Percentiles rank a stretch among this genome's conserved stretches.
These are phyloP conservation scores for Serpula lacrymans DNA, from an alignment of 768 basidiomycete genomes.

Conservation along the genomic window DNA sequence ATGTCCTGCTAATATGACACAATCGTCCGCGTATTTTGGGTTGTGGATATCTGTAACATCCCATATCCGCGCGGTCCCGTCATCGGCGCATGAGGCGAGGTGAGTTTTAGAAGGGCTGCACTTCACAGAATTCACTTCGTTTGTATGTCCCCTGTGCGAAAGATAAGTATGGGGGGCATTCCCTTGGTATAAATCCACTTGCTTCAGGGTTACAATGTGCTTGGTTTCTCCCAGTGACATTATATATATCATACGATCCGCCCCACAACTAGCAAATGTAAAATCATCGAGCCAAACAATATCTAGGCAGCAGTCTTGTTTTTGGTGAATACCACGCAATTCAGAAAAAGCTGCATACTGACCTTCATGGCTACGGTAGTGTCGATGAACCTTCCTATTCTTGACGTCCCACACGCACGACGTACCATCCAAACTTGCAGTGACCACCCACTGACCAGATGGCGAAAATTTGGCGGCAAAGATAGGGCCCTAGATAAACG, in stretches of 20 bases:
- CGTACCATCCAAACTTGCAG: constrained; percentile 75
- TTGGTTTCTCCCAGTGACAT: constrained; percentile 49
- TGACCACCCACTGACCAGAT: constrained; percentile 67
- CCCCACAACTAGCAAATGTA: constrained; percentile 71
- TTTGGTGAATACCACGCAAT: constrained; percentile 5
- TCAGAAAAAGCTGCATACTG: constrained; percentile 8
- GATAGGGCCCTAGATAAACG: constrained; percentile 84
- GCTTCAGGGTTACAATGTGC: constrained; percentile 65
- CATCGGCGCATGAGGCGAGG: constrained; percentile 81
- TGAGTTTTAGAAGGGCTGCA: constrained; percentile 62
- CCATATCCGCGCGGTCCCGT: constrained; percentile 77
- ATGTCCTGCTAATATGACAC: constrained; percentile 58
- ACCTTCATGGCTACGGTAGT: constrained; percentile 70
- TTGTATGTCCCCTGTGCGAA: constrained; percentile 57
- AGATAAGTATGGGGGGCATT: constrained; percentile 6
- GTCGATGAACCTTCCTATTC: constrained; percentile 55
- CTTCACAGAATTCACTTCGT: constrained; percentile 78
- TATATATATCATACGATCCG: constrained; percentile 62
- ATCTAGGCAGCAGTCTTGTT: constrained; percentile 72
- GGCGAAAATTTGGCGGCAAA: constrained; percentile 77
- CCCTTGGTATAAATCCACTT: constrained; percentile 27
- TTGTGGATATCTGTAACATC: constrained; percentile 46
- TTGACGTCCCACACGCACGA: constrained; percentile 77
- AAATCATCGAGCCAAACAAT: constrained; percentile 75
- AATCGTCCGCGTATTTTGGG: constrained; percentile 17